A percentile compares a stretch with the other conserved stretches of the same genome.
Conservation (phyloP, 208 protist genomes). For the Trypanosoma boissoni region DNA sequence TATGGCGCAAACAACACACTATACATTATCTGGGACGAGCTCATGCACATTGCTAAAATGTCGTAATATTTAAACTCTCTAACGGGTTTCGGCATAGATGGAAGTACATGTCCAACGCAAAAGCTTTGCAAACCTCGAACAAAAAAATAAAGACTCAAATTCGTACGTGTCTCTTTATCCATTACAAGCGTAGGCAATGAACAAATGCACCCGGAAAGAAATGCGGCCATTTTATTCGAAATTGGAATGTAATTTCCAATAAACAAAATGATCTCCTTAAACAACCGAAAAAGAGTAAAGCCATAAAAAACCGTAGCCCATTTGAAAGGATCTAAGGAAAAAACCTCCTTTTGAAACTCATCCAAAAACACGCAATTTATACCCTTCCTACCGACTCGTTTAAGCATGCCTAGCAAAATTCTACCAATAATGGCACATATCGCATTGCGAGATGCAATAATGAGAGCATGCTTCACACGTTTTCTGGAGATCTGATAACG, state of each 20-base stretch:
- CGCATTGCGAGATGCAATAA: slow-evolving; percentile 59
- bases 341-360: slow-evolving; percentile 45
- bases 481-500: neutral
- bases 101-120: slow-evolving; percentile 52
- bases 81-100: slow-evolving; percentile 39
- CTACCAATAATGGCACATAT: slow-evolving; percentile 54
- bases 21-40: slow-evolving; percentile 76
- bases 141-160: slow-evolving; percentile 78
- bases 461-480: slow-evolving; percentile 1
- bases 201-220: slow-evolving; percentile 62
- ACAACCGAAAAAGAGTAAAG: slow-evolving; percentile 69
- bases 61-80: slow-evolving; percentile 79
- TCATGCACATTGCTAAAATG: slow-evolving; percentile 74
- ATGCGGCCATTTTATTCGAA: slow-evolving; percentile 39
- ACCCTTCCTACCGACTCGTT: slow-evolving; percentile 51
- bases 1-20: slow-evolving; percentile 62
- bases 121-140: slow-evolving; percentile 74
- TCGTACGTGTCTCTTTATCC: slow-evolving; percentile 65
- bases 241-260: slow-evolving; percentile 25
- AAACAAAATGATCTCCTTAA: slow-evolving; percentile 38
- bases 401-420: slow-evolving; percentile 65
- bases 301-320: slow-evolving; percentile 71
- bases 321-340: slow-evolving; percentile 77
- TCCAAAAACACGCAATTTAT: slow-evolving; percentile 29
- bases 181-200: slow-evolving; percentile 68